These are phyloP conservation scores for Fistulifera solaris DNA, from an alignment of 108 stramenopile species.

Conservation along the genomic window DNA sequence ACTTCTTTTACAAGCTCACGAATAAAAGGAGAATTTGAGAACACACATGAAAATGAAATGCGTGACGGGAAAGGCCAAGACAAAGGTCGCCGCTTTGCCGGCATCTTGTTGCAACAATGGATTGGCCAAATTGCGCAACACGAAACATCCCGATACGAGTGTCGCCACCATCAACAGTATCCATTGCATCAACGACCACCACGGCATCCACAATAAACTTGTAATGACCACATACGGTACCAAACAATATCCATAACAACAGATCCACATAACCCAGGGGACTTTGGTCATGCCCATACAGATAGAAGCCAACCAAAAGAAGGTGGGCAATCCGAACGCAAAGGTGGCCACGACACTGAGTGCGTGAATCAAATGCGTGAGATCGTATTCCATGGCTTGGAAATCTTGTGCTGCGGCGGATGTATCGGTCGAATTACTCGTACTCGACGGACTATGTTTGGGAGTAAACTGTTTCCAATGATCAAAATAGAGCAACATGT, in stretches of 20 bases:
- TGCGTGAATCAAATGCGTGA: conserved; percentile 62
- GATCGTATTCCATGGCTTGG: conserved; percentile 72
- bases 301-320: conserved; percentile 42
- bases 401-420: conserved; percentile 15
- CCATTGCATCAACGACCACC: conserved; percentile 48
- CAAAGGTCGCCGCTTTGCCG: conserved; percentile 16
- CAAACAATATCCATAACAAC: conserved; percentile 72
- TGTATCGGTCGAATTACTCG: background rate
- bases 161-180: conserved; percentile 40
- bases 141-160: conserved; percentile 38
- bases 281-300: conserved; percentile 42
- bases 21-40: conserved; percentile 66
- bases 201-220: conserved; percentile 41
- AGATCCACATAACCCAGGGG: conserved; percentile 47
- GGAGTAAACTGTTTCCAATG: conserved; percentile 9
- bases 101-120: conserved; percentile 38
- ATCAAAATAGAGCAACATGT: conserved; percentile 2
- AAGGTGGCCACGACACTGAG: conserved; percentile 39
- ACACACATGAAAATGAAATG: conserved; percentile 65
- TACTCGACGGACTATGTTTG: background rate
- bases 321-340: conserved; percentile 39
- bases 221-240: conserved; percentile 60
- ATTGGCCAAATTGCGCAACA: conserved; percentile 56
- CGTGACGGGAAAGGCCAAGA: conserved; percentile 36
- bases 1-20: too few relatives aligned